Evolutionary conservation across 805 yeast species (phyloP).

Genomic region (Nakazawaea wickerhamii): DNA sequence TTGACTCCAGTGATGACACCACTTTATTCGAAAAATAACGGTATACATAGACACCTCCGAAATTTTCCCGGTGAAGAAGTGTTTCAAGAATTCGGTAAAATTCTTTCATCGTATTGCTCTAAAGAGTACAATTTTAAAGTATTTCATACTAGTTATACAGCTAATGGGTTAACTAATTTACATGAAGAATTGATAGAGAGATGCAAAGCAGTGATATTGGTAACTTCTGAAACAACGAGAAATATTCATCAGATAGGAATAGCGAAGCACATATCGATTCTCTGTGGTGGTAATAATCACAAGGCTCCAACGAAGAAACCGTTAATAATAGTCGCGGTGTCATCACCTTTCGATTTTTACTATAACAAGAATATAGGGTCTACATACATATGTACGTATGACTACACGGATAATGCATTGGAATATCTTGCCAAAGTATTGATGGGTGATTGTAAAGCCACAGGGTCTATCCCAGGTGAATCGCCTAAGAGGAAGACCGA

Average conservation of each 20-base stretch:
- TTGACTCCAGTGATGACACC: conserved; percentile 32
- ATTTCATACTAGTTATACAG: conserved; percentile 54
- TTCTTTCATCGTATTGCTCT: conserved; percentile 31
- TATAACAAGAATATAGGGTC: conserved; percentile 50
- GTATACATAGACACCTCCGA: background rate
- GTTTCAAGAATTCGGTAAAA: conserved; percentile 45
- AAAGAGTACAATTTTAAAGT: conserved; percentile 35
- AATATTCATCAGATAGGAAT: conserved; percentile 59
- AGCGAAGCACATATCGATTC: conserved; percentile 49
- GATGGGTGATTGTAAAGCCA: conserved; percentile 48
- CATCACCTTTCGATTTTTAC: conserved; percentile 58
- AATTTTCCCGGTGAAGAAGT: conserved; percentile 41
- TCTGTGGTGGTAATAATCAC: conserved; percentile 39
- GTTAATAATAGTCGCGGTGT: conserved; percentile 52
- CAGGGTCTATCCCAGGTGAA: conserved; percentile 55
- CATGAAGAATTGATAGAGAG: conserved; percentile 51
- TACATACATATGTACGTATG: conserved; percentile 55
- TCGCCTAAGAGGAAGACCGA: conserved; percentile 10
- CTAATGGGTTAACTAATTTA: conserved; percentile 46
- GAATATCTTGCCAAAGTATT: conserved; percentile 43
- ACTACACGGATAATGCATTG: conserved; percentile 49
- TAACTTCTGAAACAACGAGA: conserved; percentile 54
- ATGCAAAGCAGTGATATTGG: conserved; percentile 44
- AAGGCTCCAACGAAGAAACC: conserved; percentile 38
- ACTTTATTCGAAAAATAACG: conserved; percentile 18